Base-by-base conservation (phyloP, 192 early-diverging fungal genomes). In the Backusella australiensis region DNA sequence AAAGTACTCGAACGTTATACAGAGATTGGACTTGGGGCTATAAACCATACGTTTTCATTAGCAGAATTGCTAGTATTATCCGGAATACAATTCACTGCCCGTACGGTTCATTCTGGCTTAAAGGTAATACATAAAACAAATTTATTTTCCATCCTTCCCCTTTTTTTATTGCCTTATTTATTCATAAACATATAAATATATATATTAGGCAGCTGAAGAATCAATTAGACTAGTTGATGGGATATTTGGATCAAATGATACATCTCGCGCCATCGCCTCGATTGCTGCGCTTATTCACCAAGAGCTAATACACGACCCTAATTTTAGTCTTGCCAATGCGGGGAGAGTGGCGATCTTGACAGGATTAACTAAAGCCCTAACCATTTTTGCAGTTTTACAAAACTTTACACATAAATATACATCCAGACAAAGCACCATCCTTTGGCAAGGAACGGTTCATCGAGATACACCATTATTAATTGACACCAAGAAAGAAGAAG, bases 241-340 rank as follows among this genome's bases (percentile, higher is more conserved):
- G 6, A 77, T 99, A 6, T 98, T 99, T 86, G 97, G 97, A n/a
- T 91, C 93, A 4, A 98, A 94, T 6, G 96, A 99, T 75, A 96
- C 97, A 0, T 97, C 96, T n/a, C 89, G 92, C 38, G 95, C 95
- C 23, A 81, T 96, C 32, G 90, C 93, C 0, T 89, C 94, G 17
- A 88, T 97, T 69, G 90, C 96, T 36, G 82, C 90, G 34, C 83
- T 97, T 71, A 89, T 94, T 38, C 89, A 90, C 52, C 85, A 90
- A 29, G 95, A 96, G 80, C 78, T 93, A 6, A 77, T 86, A 67
- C 89, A 93, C 19, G 88, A 92, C 76, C 86, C 89, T 14, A 91
- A 92, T 53, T 89, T 91, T 72, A 85, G 81, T 46, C 78, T 90
- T 23, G 84, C 86, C 8, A 86, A 89, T 73, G 77, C 88, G 35